phyloP scores from a whole-genome alignment of 352 stramenopile species.

The Phytopythium cucurbitacearum region DNA sequence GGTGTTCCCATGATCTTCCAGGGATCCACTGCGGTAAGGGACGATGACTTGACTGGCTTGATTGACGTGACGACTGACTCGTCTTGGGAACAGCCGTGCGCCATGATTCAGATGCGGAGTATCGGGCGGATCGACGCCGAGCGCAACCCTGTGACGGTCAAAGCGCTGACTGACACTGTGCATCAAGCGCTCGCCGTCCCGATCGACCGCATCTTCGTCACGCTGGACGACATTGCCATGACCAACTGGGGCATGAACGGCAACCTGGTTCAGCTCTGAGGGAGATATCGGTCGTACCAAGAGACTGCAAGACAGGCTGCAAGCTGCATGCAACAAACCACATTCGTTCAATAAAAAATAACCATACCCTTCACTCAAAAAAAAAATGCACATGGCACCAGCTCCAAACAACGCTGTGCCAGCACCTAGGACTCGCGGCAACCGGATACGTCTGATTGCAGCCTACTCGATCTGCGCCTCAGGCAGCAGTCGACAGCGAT shows the following conservation, averaged over 20 bases:
- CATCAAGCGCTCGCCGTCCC: slow-evolving; percentile 17
- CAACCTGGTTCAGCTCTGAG: slow-evolving; percentile 5
- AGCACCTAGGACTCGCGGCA: no score
- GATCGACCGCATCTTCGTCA: slow-evolving; percentile 23
- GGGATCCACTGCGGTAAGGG: slow-evolving; percentile 13
- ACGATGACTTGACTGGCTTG: neutral
- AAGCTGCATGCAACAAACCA: no score
- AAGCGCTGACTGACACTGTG: slow-evolving; percentile 15
- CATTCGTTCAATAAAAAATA: no score
- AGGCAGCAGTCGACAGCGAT: slow-evolving; percentile 37
- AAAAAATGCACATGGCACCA: no score
- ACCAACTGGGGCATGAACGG: slow-evolving; percentile 22
- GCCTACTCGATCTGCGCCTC: neutral
- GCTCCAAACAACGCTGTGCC: no score
- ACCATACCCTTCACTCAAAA: no score
- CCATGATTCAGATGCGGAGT: slow-evolving; percentile 24
- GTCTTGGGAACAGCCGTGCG: slow-evolving; percentile 9
- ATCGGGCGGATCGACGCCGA: slow-evolving; percentile 23
- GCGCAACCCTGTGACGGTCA: slow-evolving; percentile 18
- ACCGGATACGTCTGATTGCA: neutral
- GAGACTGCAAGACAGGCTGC: no score
- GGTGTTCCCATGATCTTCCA: slow-evolving; percentile 18
- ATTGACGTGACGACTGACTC: neutral
- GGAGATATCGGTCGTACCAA: no score
- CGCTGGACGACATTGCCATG: slow-evolving; percentile 27